A percentile compares a stretch with the other conserved stretches of the same genome.
Conservation (phyloP, 1,284 basidiomycete species). For the Ustilago shanxiensis region DNA sequence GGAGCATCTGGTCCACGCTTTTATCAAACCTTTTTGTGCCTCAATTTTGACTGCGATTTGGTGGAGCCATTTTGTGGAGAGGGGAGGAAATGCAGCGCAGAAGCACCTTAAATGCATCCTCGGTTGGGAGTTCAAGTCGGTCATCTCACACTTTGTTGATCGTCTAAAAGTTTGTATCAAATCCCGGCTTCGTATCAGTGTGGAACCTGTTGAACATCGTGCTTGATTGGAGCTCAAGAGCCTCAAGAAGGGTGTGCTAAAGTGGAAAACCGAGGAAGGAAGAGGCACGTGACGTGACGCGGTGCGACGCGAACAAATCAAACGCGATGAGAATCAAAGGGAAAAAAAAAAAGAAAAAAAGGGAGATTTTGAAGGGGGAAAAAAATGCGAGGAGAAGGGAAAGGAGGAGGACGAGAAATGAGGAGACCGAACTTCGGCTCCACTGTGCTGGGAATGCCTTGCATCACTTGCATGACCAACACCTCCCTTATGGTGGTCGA, state of each 20-base stretch:
- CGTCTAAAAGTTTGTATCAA: no score
- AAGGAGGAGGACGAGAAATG: not conserved
- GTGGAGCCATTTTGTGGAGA: not conserved
- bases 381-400: not conserved
- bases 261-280: not conserved
- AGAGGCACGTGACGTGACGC: slow-evolving; percentile 10
- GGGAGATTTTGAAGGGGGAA: not conserved
- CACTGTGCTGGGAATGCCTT: not conserved
- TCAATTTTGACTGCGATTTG: not conserved
- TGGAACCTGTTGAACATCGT: no score
- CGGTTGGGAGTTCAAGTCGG: no score
- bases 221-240: no score
- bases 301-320: slow-evolving; percentile 2
- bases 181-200: no score
- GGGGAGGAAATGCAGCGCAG: not conserved
- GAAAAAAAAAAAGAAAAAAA: slow-evolving; percentile 2
- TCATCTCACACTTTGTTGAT: no score
- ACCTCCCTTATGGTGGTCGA: no score
- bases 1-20: not conserved
- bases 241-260: not conserved
- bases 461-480: not conserved
- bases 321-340: not conserved
- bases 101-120: no score
- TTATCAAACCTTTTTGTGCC: not conserved
- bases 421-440: not conserved